Percentiles rank a stretch among this genome's conserved stretches.
These are phyloP conservation scores for Xylariaceae sp. DNA, from an alignment of 2,329 filamentous ascomycete species.

Conservation along the genomic window DNA sequence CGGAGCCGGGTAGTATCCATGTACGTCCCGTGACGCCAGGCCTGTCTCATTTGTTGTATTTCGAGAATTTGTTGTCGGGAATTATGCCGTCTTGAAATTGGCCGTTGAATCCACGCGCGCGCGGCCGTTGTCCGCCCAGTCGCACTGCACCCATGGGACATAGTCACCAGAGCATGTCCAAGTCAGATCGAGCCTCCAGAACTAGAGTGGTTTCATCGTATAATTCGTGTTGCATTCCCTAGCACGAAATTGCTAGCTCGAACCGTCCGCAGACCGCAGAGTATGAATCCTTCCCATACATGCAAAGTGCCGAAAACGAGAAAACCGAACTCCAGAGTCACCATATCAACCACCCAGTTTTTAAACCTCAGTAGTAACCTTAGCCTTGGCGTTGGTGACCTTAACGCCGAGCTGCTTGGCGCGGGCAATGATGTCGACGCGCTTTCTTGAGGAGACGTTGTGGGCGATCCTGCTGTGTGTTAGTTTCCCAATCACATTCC, in stretches of 20 bases:
- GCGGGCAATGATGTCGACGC: conserved; percentile 94
- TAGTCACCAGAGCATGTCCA: conserved; percentile 13
- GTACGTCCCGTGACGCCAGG: background rate
- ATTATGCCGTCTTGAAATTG: conserved; percentile 6
- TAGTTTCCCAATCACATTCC: conserved; percentile 29
- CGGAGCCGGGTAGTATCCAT: background rate
- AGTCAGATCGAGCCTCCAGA: conserved; percentile 12
- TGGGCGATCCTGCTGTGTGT: conserved; percentile 76
- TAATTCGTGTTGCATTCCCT: conserved; percentile 34
- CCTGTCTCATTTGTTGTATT: conserved; percentile 4
- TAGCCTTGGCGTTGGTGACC: conserved; percentile 99
- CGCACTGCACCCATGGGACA: conserved; percentile 16
- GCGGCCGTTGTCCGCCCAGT: conserved; percentile 2
- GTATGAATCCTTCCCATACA: conserved; percentile 35
- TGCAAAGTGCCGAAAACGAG: conserved; percentile 34
- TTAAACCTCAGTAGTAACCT: conserved; percentile 92
- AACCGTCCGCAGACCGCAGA: conserved; percentile 34
- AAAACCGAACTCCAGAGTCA: conserved; percentile 32
- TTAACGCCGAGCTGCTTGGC: conserved; percentile 98
- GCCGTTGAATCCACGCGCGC: conserved; percentile 3
- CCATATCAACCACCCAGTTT: conserved; percentile 26
- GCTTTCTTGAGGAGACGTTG: conserved; percentile 97
- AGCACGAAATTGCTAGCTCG: conserved; percentile 34
- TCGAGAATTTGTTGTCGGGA: conserved; percentile 7
- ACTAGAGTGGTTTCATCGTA: conserved; percentile 27